Base-by-base conservation (phyloP, 306 rosid genomes). In the Fragaria iinumae region DNA sequence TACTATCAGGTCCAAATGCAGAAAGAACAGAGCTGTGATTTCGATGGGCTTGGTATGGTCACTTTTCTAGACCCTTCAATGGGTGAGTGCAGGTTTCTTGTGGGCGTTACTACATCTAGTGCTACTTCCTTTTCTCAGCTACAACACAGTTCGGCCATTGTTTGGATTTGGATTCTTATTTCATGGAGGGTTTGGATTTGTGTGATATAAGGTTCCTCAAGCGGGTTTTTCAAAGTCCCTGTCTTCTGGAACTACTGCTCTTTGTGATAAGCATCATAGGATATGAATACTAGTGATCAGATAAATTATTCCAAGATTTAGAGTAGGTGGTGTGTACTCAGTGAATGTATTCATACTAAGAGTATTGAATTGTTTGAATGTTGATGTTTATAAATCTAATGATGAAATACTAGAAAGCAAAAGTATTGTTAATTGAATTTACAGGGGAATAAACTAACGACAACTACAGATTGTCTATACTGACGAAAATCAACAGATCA, bases 1-100 rank as follows among this genome's bases (percentile, higher is more conserved):
- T 95, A 89, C 84, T 95, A 95, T 86, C 98, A 95, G 93, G 84
- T 89, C 56, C 92, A 83, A 67, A 87, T 88, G 96, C 98, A 95
- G 79, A 86, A 92, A 14, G 86, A 83, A 32, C 52, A 66, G 71
- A 95, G 97, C 89, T 95, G 98, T 10, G 83, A 90, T 67, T 95
- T 95, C 73, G 97, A 89, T 70, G 97, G 98, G 41, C 91, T 92
- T 74, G 98, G 93, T 49, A 77, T 92, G 85, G 88, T 95, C 64
- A 92, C 98, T 16, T 95, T 85, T 82, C 79, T 74, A 11, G 97
- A 95, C 70, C 98, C 98, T 79, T 95, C 98, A 18, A 73, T 90
- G 79, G 97, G 96, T 12, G 87, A 88, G 27, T 95, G 98, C 65
- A 87, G 87, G 85, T 95, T 92, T 78, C 89, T 89, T 67, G 97